Conservation (phyloP, 2,329 filamentous ascomycete genomes). For the Talaromyces albobiverticillius region DNA sequence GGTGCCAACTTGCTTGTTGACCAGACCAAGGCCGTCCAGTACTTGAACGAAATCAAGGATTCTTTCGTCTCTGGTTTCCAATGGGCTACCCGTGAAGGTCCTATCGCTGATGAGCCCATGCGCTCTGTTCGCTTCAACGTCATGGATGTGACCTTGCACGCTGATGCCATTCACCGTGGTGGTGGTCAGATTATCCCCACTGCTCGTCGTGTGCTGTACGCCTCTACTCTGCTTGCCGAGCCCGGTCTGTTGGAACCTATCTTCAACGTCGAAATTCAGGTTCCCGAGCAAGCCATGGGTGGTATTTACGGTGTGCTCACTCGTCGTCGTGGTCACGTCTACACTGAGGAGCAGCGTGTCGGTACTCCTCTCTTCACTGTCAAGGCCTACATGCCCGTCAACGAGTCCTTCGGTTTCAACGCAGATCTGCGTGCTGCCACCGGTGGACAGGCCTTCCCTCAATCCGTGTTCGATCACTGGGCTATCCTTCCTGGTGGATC, state of each 20-base stretch:
- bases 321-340: slow-evolving; percentile 97
- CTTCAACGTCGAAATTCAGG: slow-evolving; percentile 99
- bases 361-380: slow-evolving; percentile 99
- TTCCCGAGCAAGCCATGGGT: slow-evolving; percentile 97
- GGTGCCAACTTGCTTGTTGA: slow-evolving; percentile 98
- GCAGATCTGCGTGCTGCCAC: slow-evolving; percentile 91
- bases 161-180: slow-evolving; percentile 99
- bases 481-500: slow-evolving; percentile 92
- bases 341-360: slow-evolving; percentile 95
- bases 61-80: slow-evolving; percentile 99
- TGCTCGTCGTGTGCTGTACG: slow-evolving; percentile 95
- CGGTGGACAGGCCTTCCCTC: slow-evolving; percentile 97
- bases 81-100: slow-evolving; percentile 97
- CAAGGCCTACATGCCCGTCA: slow-evolving; percentile 95
- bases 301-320: slow-evolving; percentile 99
- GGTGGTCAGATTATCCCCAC: slow-evolving; percentile 99
- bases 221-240: slow-evolving; percentile 83
- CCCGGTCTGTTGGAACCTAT: slow-evolving; percentile 93
- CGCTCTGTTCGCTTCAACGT: slow-evolving; percentile 97
- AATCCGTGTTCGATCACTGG: slow-evolving; percentile 99
- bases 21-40: slow-evolving; percentile 99
- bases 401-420: slow-evolving; percentile 99
- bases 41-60: slow-evolving; percentile 99
- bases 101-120: slow-evolving; percentile 97
- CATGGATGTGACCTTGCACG: slow-evolving; percentile 98